phyloP scores from a whole-genome alignment of 2,329 filamentous ascomycete species.

The Cladosporium sp. region DNA sequence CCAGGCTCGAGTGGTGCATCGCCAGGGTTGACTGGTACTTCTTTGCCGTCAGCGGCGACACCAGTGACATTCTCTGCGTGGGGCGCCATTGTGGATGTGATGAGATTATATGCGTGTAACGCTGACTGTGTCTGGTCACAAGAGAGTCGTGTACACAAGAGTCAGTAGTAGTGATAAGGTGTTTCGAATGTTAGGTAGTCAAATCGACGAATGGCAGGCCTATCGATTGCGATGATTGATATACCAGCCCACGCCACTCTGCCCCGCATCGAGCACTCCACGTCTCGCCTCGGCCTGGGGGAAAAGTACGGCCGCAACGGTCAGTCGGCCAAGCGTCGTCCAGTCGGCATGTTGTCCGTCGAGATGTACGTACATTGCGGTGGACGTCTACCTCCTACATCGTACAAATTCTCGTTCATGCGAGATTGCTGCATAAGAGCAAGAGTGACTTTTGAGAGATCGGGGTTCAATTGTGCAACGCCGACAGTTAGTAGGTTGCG shows the following conservation, averaged over 20 bases:
- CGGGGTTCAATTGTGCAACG: too few relatives aligned
- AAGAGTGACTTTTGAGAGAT: too few relatives aligned
- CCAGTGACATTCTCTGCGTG: slow-evolving; percentile 26
- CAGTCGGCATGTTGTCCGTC: not conserved
- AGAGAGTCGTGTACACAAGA: too few relatives aligned
- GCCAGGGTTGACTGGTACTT: slow-evolving; percentile 27
- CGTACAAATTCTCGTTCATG: too few relatives aligned
- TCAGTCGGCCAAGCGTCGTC: not conserved
- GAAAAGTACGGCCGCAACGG: not conserved
- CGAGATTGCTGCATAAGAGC: too few relatives aligned
- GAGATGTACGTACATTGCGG: not conserved
- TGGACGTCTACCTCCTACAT: too few relatives aligned
- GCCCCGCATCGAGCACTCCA: not conserved
- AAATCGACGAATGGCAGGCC: not conserved
- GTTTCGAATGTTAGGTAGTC: not conserved
- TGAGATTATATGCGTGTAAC: not conserved
- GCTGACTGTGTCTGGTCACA: not conserved
- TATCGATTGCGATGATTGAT: not conserved
- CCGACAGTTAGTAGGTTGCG: too few relatives aligned
- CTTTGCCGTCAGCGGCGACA: slow-evolving; percentile 23
- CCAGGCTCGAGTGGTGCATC: slow-evolving; percentile 30
- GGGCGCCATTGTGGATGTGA: slow-evolving; percentile 26
- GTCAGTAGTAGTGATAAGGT: too few relatives aligned
- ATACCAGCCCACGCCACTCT: not conserved
- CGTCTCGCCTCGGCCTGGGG: not conserved